Evolutionary conservation across 73 alveolate species (phyloP).

Genomic region (Paramecium octaurelia): DNA sequence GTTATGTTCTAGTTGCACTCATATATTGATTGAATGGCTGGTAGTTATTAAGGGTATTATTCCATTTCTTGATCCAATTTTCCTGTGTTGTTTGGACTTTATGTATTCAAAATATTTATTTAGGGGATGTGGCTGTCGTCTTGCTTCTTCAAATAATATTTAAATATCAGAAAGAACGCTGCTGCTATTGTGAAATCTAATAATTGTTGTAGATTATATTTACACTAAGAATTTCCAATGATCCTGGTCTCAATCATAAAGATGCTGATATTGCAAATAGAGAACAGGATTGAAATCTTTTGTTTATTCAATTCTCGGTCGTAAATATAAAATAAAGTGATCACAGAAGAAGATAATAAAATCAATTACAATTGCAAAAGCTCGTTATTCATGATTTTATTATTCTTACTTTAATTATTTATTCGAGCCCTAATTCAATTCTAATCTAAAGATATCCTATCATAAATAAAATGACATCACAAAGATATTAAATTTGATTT

Average conservation of each 20-base stretch:
- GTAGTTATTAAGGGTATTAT: background rate
- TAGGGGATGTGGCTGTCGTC: background rate
- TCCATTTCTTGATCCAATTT: background rate
- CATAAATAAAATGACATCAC: background rate
- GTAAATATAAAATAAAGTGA: background rate
- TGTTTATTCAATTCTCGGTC: background rate
- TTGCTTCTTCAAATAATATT: background rate
- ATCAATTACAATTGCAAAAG: background rate
- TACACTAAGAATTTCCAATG: background rate
- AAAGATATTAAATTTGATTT: background rate
- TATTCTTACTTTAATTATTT: background rate
- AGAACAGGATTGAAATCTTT: background rate
- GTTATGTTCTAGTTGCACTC: background rate
- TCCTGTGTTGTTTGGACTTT: background rate
- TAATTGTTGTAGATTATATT: background rate
- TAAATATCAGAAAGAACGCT: background rate
- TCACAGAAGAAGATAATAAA: background rate
- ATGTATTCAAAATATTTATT: background rate
- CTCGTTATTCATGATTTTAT: background rate
- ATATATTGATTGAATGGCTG: background rate
- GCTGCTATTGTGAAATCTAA: background rate
- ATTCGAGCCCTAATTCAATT: background rate
- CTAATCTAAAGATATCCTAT: background rate
- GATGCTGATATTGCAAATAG: background rate
- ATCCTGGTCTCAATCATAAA: background rate